These are phyloP conservation scores for Pythium guiyangense DNA, from an alignment of 352 stramenopile genomes.

Conservation along the genomic window DNA sequence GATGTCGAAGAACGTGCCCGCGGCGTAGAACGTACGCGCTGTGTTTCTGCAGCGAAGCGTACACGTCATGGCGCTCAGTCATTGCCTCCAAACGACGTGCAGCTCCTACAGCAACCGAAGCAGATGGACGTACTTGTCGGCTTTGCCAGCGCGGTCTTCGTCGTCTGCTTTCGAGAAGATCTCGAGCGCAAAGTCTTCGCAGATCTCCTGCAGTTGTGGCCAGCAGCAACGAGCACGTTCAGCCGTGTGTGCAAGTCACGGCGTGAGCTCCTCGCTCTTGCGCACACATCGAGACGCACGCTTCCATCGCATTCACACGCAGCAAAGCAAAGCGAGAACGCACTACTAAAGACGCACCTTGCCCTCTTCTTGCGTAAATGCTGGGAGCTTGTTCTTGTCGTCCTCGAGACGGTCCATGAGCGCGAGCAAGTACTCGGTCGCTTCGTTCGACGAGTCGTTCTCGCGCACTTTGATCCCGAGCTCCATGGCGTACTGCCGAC, in stretches of 20 bases:
- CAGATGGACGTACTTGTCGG: constrained; percentile 72
- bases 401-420: constrained; percentile 91
- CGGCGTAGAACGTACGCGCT: constrained; percentile 95
- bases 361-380: constrained; percentile 90
- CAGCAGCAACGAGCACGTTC: background rate
- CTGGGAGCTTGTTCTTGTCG: constrained; percentile 88
- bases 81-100: no score
- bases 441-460: constrained; percentile 66
- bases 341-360: constrained; percentile 42
- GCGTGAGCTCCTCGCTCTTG: no score
- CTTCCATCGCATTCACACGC: background rate
- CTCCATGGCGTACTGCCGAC: constrained; percentile 87
- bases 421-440: constrained; percentile 85
- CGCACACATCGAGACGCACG: background rate
- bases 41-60: constrained; percentile 58
- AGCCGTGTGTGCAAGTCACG: background rate
- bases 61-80: no score
- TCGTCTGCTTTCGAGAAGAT: constrained; percentile 94
- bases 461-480: constrained; percentile 84
- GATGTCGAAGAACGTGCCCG: constrained; percentile 95
- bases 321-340: background rate
- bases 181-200: constrained; percentile 85
- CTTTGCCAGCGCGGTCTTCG: constrained; percentile 88
- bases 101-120: no score
- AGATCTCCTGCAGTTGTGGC: constrained; percentile 53